Conservation (phyloP, 2,329 filamentous ascomycete species). For the Fusarium dimerum region DNA sequence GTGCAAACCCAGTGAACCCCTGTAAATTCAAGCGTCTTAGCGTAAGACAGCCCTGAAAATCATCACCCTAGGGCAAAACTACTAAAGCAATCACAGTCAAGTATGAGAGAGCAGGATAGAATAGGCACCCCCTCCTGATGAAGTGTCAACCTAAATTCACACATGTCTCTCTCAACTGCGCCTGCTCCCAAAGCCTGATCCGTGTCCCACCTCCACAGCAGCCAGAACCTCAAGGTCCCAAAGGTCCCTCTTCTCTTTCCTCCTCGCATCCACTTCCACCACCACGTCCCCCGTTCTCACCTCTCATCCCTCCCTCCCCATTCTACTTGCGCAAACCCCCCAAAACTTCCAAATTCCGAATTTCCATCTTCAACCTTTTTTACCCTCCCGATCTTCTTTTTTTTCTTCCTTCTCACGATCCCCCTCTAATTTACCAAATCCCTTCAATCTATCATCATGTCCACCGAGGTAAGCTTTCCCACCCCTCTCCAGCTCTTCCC, state of each 20-base stretch:
- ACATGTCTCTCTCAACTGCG: slow-evolving; percentile 8
- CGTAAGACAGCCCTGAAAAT: not conserved
- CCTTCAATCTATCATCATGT: slow-evolving; percentile 32
- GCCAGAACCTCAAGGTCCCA: slow-evolving; percentile 9
- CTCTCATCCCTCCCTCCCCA: slow-evolving; percentile 22
- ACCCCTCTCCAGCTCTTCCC: slow-evolving; percentile 4
- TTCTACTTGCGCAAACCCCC: slow-evolving; percentile 26
- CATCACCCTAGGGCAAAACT: not conserved
- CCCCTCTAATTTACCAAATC: slow-evolving; percentile 22
- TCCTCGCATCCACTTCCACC: slow-evolving; percentile 11
- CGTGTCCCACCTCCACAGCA: slow-evolving; percentile 28
- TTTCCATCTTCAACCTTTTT: slow-evolving; percentile 22
- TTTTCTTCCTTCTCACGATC: slow-evolving; percentile 20
- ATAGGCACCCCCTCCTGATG: not conserved
- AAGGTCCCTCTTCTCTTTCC: slow-evolving; percentile 11
- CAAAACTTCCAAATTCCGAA: slow-evolving; percentile 31
- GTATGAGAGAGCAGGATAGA: not conserved
- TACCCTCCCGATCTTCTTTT: slow-evolving; percentile 13
- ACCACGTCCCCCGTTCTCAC: slow-evolving; percentile 15
- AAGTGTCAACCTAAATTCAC: not conserved
- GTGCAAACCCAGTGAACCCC: not conserved
- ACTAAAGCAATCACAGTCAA: not conserved
- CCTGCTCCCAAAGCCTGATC: slow-evolving; percentile 25
- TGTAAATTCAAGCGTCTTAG: not conserved
- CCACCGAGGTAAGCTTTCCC: slow-evolving; percentile 36